These are phyloP conservation scores for Rehmannia glutinosa DNA, from an alignment of 257 asterid genomes.

Conservation along the genomic window DNA sequence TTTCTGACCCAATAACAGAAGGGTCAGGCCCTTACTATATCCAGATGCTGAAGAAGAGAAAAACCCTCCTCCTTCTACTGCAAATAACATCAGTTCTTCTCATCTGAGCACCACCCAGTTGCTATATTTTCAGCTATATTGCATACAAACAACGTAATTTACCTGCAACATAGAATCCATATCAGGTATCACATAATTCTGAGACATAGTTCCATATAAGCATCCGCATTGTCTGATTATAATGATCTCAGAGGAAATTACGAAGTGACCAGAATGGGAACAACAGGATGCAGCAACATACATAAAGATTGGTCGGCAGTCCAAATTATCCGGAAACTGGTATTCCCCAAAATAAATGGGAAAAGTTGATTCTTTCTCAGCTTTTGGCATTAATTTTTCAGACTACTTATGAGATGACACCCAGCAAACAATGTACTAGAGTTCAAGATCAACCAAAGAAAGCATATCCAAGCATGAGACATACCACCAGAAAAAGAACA, in stretches of 20 bases:
- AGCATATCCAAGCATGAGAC: neutral
- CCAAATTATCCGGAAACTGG: neutral
- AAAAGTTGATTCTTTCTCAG: neutral
- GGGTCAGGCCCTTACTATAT: constrained; percentile 91
- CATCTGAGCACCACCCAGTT: constrained; percentile 56
- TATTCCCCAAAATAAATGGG: neutral
- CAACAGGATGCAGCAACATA: neutral
- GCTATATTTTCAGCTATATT: constrained; percentile 14
- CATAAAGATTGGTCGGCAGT: neutral
- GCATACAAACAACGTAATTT: neutral
- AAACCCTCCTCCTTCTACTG: constrained; percentile 99
- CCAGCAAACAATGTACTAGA: neutral
- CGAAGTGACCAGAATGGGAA: neutral
- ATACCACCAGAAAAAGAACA: neutral
- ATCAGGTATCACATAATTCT: neutral
- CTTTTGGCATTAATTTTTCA: neutral
- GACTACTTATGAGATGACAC: neutral
- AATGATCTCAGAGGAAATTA: neutral
- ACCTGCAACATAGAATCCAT: constrained; percentile 14
- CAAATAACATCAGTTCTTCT: constrained; percentile 90
- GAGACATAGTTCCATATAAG: neutral
- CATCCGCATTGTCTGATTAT: neutral
- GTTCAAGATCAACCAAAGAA: constrained; percentile 2
- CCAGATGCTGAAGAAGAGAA: constrained; percentile 98
- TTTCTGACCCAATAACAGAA: constrained; percentile 82